Conservation (phyloP, 176 grass and related monocot species). For the Zoysia japonica region DNA sequence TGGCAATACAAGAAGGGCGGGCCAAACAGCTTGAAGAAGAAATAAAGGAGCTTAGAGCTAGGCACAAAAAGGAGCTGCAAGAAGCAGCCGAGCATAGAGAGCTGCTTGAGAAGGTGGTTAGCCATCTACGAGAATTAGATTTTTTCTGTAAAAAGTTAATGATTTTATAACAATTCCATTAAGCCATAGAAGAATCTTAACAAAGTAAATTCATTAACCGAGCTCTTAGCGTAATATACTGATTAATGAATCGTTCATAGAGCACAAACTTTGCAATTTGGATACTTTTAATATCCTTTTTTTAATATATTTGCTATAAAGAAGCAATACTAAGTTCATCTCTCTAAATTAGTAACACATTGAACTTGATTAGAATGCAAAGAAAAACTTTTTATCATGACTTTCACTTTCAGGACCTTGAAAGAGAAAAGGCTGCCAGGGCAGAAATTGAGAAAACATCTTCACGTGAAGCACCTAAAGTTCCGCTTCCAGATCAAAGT, state of each 20-base stretch:
- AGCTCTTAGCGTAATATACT: conserved; percentile 1
- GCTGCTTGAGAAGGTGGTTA: conserved; percentile 83
- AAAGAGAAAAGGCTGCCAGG: conserved; percentile 77
- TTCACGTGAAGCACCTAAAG: conserved; percentile 58
- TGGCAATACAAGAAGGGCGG: conserved; percentile 78
- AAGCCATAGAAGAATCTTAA: background rate
- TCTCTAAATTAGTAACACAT: background rate
- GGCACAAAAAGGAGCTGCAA: conserved; percentile 85
- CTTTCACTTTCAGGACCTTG: conserved; percentile 72
- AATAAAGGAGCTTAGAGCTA: conserved; percentile 79
- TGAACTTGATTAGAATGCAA: conserved; percentile 18
- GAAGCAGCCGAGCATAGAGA: conserved; percentile 72
- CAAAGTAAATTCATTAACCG: background rate
- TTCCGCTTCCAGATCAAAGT: conserved; percentile 77
- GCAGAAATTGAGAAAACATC: conserved; percentile 78
- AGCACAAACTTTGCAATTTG: conserved; percentile 30
- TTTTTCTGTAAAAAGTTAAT: background rate
- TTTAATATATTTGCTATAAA: background rate
- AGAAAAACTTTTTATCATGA: conserved; percentile 23
- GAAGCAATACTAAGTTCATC: conserved; percentile 2
- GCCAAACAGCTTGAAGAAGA: conserved; percentile 96
- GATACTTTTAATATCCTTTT: background rate
- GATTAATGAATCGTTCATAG: background rate
- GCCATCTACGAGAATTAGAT: background rate
- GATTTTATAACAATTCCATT: conserved; percentile 22